Base-by-base conservation (phyloP, 306 rosid genomes). In the Abrus pulchellus region DNA sequence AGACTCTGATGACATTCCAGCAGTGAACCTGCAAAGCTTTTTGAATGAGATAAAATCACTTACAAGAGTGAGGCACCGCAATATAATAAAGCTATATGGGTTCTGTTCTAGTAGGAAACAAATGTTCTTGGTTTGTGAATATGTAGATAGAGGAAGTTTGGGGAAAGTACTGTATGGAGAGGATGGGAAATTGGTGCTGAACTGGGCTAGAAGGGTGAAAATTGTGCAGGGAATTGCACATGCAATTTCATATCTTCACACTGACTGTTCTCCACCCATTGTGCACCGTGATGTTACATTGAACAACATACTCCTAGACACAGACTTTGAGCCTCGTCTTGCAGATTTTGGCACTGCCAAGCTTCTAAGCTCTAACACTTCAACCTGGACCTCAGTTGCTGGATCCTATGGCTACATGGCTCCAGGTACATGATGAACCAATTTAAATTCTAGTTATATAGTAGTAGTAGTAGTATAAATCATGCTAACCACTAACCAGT, bases 391-490 rank as follows among this genome's bases (percentile, higher is more conserved):
- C 47, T 77, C 87, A 1, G 69, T 87, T 68, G 93, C 93, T 44
- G 93, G 97, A 48, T 86, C 97, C 40, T 89, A 82, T 49, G 97
- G 97, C 63, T 92, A 92, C 89, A 90, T 90, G 93, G 97, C 97
- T 70, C 95, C 92, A 75, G 95, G 97, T 90, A 89, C 32, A 7
- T 43, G 30, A 43, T n/a, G 56, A 68, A 14, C 32, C 12, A 28
- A 36, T 28, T 72, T 27, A 12, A 63, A 59, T 55, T 72, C 40
- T 60, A 41, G 3, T 41, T 41, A 8, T n/a, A 38, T n/a, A n/a
- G n/a, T n/a, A n/a, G n/a, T n/a, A n/a, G n/a, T n/a, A n/a, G n/a
- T 64, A 63, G 5, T 34, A 34, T 34, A 34, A 4, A 34, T 0
- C 38, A 34, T 34, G 38, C n/a, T n/a, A n/a, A n/a, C n/a, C n/a